Evolutionary conservation across 805 yeast species (phyloP).

Genomic region (Candida pseudoglaebosa): DNA sequence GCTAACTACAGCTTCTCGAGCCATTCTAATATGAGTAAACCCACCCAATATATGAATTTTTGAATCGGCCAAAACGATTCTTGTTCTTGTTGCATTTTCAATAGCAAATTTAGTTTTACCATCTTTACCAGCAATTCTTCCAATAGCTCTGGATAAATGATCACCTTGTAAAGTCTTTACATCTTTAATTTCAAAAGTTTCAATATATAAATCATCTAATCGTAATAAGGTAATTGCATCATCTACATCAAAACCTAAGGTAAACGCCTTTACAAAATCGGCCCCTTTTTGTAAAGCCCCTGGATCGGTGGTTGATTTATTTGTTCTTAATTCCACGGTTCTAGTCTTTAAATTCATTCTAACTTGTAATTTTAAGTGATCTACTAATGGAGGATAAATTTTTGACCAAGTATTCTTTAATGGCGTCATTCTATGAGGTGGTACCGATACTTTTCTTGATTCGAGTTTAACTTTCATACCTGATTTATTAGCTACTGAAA

Average conservation of each 20-base stretch:
- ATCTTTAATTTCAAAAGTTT: constrained; percentile 94
- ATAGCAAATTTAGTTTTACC: constrained; percentile 98
- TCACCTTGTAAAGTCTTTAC: constrained; percentile 94
- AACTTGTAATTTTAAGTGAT: constrained; percentile 90
- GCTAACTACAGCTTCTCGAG: constrained; percentile 95
- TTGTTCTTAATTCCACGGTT: constrained; percentile 83
- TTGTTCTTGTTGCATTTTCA: constrained; percentile 96
- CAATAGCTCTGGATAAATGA: constrained; percentile 97
- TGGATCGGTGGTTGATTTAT: constrained; percentile 78
- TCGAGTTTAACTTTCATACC: constrained; percentile 73
- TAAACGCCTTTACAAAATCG: constrained; percentile 92
- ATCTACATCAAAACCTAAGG: constrained; percentile 94
- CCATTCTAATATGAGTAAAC: constrained; percentile 94
- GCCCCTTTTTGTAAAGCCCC: constrained; percentile 98
- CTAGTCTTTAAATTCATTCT: constrained; percentile 89
- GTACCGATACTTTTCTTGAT: constrained; percentile 85
- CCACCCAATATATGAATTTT: constrained; percentile 97
- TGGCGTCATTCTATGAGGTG: constrained; percentile 97
- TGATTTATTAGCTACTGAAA: constrained; percentile 64
- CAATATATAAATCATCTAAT: constrained; percentile 93
- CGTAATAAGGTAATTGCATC: constrained; percentile 94
- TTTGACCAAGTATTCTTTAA: constrained; percentile 87
- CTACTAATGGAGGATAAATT: constrained; percentile 92
- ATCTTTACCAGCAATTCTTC: constrained; percentile 99
- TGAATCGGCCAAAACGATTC: constrained; percentile 95